A percentile compares a stretch with the other conserved stretches of the same genome.
Evolutionary conservation across 176 grass and related monocot species (phyloP).

Genomic region (Cenchrus americanus): DNA sequence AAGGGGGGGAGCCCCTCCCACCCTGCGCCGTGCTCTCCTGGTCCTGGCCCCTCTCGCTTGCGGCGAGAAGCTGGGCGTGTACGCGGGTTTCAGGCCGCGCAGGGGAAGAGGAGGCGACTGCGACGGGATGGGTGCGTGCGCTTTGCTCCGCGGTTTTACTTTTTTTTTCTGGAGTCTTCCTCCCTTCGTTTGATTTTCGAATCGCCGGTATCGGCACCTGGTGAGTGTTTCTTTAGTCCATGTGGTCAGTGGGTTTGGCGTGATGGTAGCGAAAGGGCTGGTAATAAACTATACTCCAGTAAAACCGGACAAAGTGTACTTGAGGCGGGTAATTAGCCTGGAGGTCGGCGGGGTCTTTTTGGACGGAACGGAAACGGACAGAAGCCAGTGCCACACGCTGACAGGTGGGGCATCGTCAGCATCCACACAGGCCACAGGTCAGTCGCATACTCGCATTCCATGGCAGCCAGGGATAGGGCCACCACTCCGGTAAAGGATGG

Average conservation of each 20-base stretch:
- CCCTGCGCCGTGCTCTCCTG: background rate
- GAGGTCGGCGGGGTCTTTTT: conserved; percentile 21
- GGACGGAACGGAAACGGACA: background rate
- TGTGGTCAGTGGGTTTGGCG: background rate
- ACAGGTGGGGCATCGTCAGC: background rate
- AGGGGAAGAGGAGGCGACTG: background rate
- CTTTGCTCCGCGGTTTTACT: conserved; percentile 22
- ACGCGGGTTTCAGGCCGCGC: background rate
- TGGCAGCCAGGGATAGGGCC: background rate
- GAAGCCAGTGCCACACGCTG: conserved; percentile 3
- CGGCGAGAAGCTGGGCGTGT: conserved; percentile 19
- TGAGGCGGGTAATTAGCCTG: background rate
- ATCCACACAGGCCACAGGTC: background rate
- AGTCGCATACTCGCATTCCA: no score
- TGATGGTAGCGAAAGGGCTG: background rate
- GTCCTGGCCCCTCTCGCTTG: conserved; percentile 34
- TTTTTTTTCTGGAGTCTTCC: background rate
- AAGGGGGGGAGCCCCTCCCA: background rate
- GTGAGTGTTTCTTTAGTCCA: background rate
- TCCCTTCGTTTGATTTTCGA: conserved; percentile 36
- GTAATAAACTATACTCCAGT: background rate
- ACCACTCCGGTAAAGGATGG: conserved; percentile 11
- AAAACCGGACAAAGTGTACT: background rate
- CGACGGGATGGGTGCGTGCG: conserved; percentile 32
- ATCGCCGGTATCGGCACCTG: background rate